A percentile compares a stretch with the other conserved stretches of the same genome.
phyloP scores from a whole-genome alignment of 208 protist genomes.

The Lotmaria passim region DNA sequence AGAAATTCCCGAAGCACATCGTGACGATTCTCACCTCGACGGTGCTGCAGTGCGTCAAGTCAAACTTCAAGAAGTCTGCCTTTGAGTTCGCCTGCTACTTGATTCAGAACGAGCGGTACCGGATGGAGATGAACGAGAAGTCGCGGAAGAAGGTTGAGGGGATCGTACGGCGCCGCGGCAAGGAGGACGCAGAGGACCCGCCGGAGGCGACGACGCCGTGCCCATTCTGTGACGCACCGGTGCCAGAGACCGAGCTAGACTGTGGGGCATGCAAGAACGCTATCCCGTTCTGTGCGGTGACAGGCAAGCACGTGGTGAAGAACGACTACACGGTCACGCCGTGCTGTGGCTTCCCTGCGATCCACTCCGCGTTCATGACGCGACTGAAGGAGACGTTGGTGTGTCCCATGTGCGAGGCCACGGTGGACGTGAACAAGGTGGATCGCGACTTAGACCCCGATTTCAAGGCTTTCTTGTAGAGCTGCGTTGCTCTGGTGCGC shows the following conservation, averaged over 20 bases:
- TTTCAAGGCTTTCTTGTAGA: constrained; percentile 55
- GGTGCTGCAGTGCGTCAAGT: constrained; percentile 95
- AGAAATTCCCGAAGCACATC: constrained; percentile 95
- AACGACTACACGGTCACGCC: constrained; percentile 90
- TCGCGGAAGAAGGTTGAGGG: constrained; percentile 96
- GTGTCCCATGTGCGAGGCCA: constrained; percentile 90
- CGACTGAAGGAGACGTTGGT: constrained; percentile 63
- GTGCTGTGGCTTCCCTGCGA: constrained; percentile 92
- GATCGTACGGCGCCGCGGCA: constrained; percentile 92
- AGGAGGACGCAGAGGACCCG: constrained; percentile 81
- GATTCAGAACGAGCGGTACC: constrained; percentile 95
- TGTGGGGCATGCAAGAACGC: constrained; percentile 95
- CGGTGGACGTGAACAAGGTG: constrained; percentile 83
- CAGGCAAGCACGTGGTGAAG: constrained; percentile 92
- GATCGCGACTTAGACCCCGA: constrained; percentile 68
- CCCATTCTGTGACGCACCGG: constrained; percentile 91
- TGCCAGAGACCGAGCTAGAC: constrained; percentile 92
- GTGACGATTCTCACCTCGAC: constrained; percentile 95
- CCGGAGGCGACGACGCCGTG: constrained; percentile 88
- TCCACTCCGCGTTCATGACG: constrained; percentile 72
- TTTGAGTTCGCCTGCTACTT: constrained; percentile 96
- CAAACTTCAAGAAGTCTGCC: constrained; percentile 90
- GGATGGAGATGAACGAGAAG: constrained; percentile 91
- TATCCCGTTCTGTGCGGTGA: constrained; percentile 96
- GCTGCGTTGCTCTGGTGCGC: not conserved